phyloP scores from a whole-genome alignment of 495 filamentous ascomycete species.

The Hyaloscypha variabilis region DNA sequence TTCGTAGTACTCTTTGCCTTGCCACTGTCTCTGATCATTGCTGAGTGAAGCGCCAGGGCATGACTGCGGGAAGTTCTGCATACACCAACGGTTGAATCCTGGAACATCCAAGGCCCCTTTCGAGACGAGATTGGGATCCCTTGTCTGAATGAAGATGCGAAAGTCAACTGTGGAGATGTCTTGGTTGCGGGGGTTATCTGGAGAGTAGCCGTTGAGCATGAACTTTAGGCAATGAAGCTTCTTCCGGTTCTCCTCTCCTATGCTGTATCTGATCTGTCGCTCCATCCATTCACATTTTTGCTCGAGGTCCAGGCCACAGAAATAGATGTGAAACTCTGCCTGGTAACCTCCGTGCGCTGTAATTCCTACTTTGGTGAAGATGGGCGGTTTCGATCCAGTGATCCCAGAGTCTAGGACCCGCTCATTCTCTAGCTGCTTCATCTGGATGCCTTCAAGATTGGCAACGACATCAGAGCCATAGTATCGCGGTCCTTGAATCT shows the following conservation, averaged over 20 bases:
- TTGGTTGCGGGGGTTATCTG: conserved; percentile 35
- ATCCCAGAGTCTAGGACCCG: conserved; percentile 37
- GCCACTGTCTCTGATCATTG: conserved; percentile 36
- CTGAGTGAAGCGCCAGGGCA: conserved; percentile 31
- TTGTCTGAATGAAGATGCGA: conserved; percentile 37
- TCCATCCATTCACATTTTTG: conserved; percentile 30
- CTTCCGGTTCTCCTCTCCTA: conserved; percentile 21
- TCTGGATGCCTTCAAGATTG: conserved; percentile 34
- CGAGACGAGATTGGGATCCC: neutral
- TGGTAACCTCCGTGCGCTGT: conserved; percentile 15
- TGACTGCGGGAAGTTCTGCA: conserved; percentile 32
- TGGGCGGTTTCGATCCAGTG: conserved; percentile 38
- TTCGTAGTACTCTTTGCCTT: conserved; percentile 38
- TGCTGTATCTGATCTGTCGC: conserved; percentile 37
- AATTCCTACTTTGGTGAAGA: conserved; percentile 14
- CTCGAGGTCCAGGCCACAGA: conserved; percentile 2
- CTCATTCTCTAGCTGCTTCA: conserved; percentile 36
- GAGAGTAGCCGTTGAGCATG: conserved; percentile 34
- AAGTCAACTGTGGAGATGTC: conserved; percentile 40
- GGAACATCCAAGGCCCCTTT: conserved; percentile 22
- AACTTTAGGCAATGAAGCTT: conserved; percentile 31
- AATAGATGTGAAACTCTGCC: conserved; percentile 27
- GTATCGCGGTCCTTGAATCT: conserved; percentile 61
- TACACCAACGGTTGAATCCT: conserved; percentile 36
- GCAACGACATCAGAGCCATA: conserved; percentile 57